Evolutionary conservation across 2,329 filamentous ascomycete genomes (phyloP), one percentile per base, ranked within the genome.

Genomic region (Dactylellina drechsleri): DNA sequence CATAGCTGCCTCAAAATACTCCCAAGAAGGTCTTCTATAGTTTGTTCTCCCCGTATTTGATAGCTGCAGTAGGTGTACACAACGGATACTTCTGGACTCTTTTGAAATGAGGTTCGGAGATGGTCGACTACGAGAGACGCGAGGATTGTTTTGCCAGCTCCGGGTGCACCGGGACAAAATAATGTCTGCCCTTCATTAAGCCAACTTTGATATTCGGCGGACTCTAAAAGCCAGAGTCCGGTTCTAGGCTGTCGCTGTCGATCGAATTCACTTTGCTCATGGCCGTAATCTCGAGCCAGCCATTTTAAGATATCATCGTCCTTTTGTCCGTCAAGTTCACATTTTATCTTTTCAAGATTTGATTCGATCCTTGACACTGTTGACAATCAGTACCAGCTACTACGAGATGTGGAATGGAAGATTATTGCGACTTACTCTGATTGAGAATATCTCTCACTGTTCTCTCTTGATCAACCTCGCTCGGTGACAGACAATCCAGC

Each of bases 1-100:
- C 64, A 62, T 2, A 85, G 77, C 73, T 85, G 83, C 59, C 80
- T 83, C 1, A 84, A 45, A 0, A 85, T 20, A 57, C 77, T 82
- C 0, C 78, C 62, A 0, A 84, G 60, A 0, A 84, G 57, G 31
- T 80, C 16, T 0, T 79, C 67, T 52, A 86, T 84, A 47, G 43
- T 47, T 8, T 47, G 43, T n/a, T 85, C 80, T 0, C 81, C 67
- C 7, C 82, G 77, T 1, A 79, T 79, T 16, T 79, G 79, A 72
- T 83, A 85, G 65, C 84, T 83, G 78, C 82, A 85, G 59, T 85
- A 87, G 0, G 86, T n/a, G 26, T 83, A 86, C 0, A 82, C 83
- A 16, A 87, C 79, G 0, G 82, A 82, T 5, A 53, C 43, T 80
- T 81, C 1, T 26, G 41, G 0, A 28, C 36, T 12, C 7, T 47